phyloP scores from a whole-genome alignment of 108 stramenopile genomes.

The Pseudonitzschia multiseries region DNA sequence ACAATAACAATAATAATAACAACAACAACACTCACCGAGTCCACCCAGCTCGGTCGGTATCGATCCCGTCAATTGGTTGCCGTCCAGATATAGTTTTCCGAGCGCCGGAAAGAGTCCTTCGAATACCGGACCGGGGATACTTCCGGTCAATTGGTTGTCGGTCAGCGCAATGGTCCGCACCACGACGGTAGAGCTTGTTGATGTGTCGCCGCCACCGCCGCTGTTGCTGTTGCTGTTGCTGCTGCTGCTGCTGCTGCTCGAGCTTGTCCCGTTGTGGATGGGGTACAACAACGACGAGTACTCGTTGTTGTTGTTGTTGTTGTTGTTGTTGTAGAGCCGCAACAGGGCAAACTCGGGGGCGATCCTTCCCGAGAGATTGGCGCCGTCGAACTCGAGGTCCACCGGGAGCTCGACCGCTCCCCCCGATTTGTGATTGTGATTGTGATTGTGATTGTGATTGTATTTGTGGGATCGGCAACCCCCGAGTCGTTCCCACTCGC shows the following conservation, averaged over 20 bases:
- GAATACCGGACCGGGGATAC: slow-evolving; percentile 30
- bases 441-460: no score
- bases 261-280: no score
- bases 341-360: slow-evolving; percentile 4
- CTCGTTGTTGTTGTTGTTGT: background rate
- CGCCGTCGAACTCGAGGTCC: slow-evolving; percentile 18
- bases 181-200: no score
- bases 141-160: slow-evolving; percentile 41
- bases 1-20: no score
- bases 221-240: no score
- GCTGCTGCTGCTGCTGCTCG: no score
- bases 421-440: background rate
- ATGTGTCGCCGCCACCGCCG: no score
- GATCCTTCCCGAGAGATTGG: slow-evolving; percentile 3
- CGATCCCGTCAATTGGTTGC: slow-evolving; percentile 45
- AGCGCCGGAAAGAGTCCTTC: slow-evolving; percentile 26
- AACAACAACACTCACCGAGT: slow-evolving; percentile 30
- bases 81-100: slow-evolving; percentile 36
- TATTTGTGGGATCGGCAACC: background rate
- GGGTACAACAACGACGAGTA: no score
- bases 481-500: slow-evolving; percentile 28
- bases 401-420: background rate
- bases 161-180: slow-evolving; percentile 4
- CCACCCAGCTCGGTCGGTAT: slow-evolving; percentile 31
- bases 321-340: background rate